phyloP scores from a whole-genome alignment of 305 asterid species.

The Fraxinus floribunda region DNA sequence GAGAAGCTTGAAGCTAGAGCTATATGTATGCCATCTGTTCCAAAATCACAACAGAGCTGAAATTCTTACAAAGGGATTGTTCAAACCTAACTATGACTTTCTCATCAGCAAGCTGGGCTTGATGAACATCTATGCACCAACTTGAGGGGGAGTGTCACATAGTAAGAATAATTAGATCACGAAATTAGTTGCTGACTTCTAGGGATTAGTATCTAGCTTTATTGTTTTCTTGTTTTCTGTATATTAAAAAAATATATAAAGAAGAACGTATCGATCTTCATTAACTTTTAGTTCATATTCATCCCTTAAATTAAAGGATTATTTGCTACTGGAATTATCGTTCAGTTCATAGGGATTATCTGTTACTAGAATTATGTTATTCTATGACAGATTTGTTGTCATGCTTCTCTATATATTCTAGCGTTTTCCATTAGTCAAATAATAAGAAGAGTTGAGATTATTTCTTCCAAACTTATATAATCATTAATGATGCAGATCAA shows the following conservation, averaged over 20 bases:
- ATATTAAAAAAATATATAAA: too few relatives aligned
- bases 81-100: background rate
- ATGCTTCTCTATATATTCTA: background rate
- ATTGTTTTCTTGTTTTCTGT: background rate
- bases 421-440: background rate
- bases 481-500: constrained; percentile 64
- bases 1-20: background rate
- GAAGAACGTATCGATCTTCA: background rate
- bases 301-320: background rate
- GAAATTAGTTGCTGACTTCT: background rate
- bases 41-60: background rate
- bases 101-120: background rate
- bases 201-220: background rate
- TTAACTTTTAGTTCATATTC: background rate
- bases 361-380: background rate
- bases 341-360: background rate
- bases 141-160: background rate
- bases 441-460: background rate
- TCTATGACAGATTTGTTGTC: background rate
- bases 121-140: background rate
- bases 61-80: background rate
- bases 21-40: background rate
- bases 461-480: background rate
- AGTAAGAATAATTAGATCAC: background rate
- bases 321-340: background rate